Evolutionary conservation across 352 stramenopile genomes (phyloP), one percentile per base, ranked within the genome.

Genomic region (Phytopythium kandeliae): DNA sequence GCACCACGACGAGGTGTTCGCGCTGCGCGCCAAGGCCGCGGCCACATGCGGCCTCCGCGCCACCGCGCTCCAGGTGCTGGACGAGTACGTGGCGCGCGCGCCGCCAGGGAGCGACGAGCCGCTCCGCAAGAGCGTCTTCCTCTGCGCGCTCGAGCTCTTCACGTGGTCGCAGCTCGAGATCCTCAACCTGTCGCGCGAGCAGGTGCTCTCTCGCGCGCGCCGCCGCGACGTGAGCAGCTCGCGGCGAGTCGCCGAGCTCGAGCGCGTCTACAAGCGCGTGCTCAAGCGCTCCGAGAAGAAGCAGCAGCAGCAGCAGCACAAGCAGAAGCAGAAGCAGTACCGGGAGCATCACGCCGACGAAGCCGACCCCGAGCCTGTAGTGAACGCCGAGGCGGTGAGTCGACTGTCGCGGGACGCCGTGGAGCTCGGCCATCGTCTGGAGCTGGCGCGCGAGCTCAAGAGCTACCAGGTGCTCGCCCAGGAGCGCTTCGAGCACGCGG

Each of bases 1-100:
- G n/a, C 62, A 87, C 21, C 77, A 83, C 50, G 65, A 81, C 25
- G 55, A 69, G 4, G 67, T 88, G 7, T 89, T 78, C 46, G 65
- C 64, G 36, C 65, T 86, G 41, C 80, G 77, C n/a, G 50, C 65
- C 16, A 89, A 89, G 55, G 69, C 80, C 13, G 73, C 79, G 0
- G 80, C 80, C 9, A 65, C 69, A 10, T 76, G 68, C 12, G 80
- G 83, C 3, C 56, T 89, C 7, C 56, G 64, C 21, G 36, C 52
- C 15, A 67, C 63, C 17, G 44, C 83, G 13, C 65, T 89, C 38
- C 51, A 54, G 34, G 62, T 89, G 28, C 58, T 93, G 0, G 67
- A 89, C 46, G 69, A 86, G 50, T 91, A 88, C 60, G 69, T 78
- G 37, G 53, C 59, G 21, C 54, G 45, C 9, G 63, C 63, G 4